These are phyloP conservation scores for Aspergillus tamarii DNA, from an alignment of 2,329 filamentous ascomycete species.

Conservation along the genomic window DNA sequence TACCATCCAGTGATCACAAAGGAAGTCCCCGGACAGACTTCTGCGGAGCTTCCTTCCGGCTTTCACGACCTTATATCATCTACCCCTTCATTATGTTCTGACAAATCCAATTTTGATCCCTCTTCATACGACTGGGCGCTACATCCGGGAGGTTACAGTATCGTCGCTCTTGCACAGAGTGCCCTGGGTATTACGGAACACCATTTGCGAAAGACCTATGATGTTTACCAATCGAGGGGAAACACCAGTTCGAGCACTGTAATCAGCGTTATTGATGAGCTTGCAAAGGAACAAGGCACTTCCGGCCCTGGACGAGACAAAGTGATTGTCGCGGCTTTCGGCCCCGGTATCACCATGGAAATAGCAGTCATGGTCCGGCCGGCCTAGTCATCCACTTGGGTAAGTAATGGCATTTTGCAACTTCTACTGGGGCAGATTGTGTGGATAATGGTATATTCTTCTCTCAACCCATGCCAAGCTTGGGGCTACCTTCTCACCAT, in stretches of 20 bases:
- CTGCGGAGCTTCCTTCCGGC: neutral
- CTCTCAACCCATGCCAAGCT: too few species aligned
- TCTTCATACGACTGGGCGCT: constrained; percentile 6
- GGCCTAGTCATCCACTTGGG: neutral
- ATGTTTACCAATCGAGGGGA: neutral
- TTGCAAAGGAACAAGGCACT: neutral
- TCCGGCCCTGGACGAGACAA: neutral
- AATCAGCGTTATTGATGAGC: constrained; percentile 1
- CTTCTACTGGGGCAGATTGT: too few species aligned
- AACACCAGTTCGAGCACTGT: constrained; percentile 2
- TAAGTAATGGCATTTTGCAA: too few species aligned
- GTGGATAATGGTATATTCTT: too few species aligned
- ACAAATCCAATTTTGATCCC: neutral
- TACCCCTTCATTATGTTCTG: neutral
- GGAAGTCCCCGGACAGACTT: neutral
- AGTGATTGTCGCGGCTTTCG: constrained; percentile 2
- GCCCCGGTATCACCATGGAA: constrained; percentile 6
- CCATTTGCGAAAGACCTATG: neutral
- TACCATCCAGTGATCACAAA: neutral
- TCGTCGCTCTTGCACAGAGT: neutral
- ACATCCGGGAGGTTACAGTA: constrained; percentile 2
- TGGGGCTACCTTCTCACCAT: too few species aligned
- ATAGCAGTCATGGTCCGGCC: neutral
- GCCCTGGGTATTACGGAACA: neutral
- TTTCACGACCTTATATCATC: neutral